Conservation (phyloP, 2,329 filamentous ascomycete species). For the Drechslerella dactyloides region DNA sequence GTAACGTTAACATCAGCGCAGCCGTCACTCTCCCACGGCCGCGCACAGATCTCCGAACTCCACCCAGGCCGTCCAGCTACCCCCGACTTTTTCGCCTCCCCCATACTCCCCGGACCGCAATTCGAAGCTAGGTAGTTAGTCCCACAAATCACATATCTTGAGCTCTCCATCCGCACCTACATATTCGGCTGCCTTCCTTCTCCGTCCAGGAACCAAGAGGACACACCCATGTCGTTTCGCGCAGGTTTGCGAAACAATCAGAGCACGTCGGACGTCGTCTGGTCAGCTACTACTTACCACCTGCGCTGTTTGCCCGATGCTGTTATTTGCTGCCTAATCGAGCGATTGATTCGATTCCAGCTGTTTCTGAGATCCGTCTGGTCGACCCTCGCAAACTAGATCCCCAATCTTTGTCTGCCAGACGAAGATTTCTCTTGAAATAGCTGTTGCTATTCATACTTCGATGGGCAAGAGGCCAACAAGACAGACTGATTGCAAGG, state of each 20-base stretch:
- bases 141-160: neutral
- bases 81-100: constrained; percentile 10
- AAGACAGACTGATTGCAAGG: too few relatives aligned
- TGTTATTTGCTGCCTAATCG: constrained; percentile 46
- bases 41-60: constrained; percentile 31
- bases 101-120: constrained; percentile 20
- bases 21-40: constrained; percentile 25
- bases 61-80: constrained; percentile 15
- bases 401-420: too few relatives aligned
- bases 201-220: constrained; percentile 1
- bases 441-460: too few relatives aligned
- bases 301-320: constrained; percentile 45
- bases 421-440: too few relatives aligned
- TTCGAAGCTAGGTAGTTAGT: constrained; percentile 11
- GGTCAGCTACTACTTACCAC: constrained; percentile 14
- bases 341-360: constrained; percentile 26
- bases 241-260: too few relatives aligned
- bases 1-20: constrained; percentile 31
- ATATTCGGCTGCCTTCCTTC: constrained; percentile 10
- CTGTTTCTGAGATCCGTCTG: too few relatives aligned
- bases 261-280: neutral
- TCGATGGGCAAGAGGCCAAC: too few relatives aligned
- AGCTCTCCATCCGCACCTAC: neutral
- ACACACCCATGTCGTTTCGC: constrained; percentile 17
- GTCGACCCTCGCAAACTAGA: too few relatives aligned